A percentile compares a stretch with the other conserved stretches of the same genome.
Conservation (phyloP, 345 rosid species). For the Eucalyptus paniculata region DNA sequence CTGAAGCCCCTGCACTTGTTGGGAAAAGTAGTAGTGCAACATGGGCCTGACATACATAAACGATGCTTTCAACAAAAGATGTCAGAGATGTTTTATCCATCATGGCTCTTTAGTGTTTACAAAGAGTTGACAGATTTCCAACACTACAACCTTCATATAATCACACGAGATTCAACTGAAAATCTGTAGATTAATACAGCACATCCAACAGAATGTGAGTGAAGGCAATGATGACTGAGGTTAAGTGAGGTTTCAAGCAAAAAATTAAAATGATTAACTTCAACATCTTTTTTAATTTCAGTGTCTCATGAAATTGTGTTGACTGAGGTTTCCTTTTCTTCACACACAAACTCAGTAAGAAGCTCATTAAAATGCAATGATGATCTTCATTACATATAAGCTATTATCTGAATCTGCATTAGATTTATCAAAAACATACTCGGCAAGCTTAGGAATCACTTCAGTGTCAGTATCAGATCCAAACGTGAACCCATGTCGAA, state of each 20-base stretch:
- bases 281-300: neutral
- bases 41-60: neutral
- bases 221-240: too few species aligned
- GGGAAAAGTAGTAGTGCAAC: neutral
- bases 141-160: neutral
- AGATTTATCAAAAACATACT: constrained; percentile 83
- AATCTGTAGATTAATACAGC: neutral
- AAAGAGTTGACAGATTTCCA: neutral
- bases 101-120: neutral
- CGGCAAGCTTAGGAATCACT: constrained; percentile 94
- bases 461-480: constrained; percentile 93
- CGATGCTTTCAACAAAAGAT: neutral
- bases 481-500: constrained; percentile 79
- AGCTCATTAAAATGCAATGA: neutral
- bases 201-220: too few species aligned
- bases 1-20: neutral
- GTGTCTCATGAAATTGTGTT: neutral
- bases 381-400: neutral
- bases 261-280: neutral
- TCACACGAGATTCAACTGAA: neutral
- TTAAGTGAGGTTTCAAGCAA: too few species aligned
- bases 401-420: constrained; percentile 22
- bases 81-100: neutral
- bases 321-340: neutral
- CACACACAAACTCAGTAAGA: neutral